These are phyloP conservation scores for Colletotrichum sp. DNA, from an alignment of 2,329 filamentous ascomycete species.

Conservation along the genomic window DNA sequence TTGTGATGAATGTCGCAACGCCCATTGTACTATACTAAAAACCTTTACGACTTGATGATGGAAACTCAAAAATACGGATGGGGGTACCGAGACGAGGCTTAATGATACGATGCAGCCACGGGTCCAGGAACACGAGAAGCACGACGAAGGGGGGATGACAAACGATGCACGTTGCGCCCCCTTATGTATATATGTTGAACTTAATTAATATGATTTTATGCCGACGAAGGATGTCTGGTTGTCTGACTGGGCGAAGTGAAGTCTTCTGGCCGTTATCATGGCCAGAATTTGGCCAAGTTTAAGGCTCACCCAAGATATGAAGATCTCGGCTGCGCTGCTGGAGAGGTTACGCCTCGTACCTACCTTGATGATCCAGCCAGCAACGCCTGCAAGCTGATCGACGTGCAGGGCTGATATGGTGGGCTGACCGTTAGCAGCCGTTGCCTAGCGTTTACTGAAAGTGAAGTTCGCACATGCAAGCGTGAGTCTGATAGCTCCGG, in stretches of 20 bases:
- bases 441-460: background rate
- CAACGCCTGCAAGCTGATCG: background rate
- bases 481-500: too few species aligned
- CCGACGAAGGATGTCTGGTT: background rate
- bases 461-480: too few species aligned
- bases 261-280: too few species aligned
- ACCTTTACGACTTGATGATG: background rate
- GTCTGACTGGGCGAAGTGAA: background rate
- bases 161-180: background rate
- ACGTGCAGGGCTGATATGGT: background rate
- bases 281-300: too few species aligned
- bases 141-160: background rate
- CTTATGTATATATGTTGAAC: background rate
- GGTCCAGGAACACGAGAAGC: background rate
- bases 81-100: background rate
- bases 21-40: background rate
- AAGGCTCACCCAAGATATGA: too few species aligned
- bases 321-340: background rate
- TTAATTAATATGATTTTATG: background rate
- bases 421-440: background rate
- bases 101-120: conserved; percentile 2
- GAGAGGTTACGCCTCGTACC: rapidly evolving
- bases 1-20: background rate
- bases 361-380: background rate
- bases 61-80: background rate